Percentiles rank a stretch among this genome's conserved stretches.
phyloP scores from a whole-genome alignment of 306 rosid species.

The Prosopis cineraria region DNA sequence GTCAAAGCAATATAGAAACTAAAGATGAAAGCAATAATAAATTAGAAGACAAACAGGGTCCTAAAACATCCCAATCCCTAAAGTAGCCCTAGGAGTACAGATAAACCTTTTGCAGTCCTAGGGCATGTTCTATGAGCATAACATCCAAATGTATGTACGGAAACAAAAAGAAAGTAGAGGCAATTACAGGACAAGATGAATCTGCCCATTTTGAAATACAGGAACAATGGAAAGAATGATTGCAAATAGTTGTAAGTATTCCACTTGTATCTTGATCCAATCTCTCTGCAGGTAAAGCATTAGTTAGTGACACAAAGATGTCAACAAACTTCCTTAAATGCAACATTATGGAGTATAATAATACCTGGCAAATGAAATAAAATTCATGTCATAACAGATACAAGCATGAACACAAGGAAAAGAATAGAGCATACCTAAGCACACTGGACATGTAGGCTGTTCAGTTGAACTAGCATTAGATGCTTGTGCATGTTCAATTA shows the following conservation, averaged over 20 bases:
- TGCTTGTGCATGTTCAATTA: conserved; percentile 81
- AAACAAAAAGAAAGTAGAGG: background rate
- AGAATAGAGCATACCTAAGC: conserved; percentile 61
- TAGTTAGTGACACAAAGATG: background rate
- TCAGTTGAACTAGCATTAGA: conserved; percentile 72
- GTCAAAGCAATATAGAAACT: conserved; percentile 22
- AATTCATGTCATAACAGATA: background rate
- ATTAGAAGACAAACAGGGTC: conserved; percentile 10
- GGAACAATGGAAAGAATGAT: conserved; percentile 95
- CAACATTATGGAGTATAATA: background rate
- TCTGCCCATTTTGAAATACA: conserved; percentile 96
- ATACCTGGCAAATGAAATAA: background rate
- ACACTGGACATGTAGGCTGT: conserved; percentile 91
- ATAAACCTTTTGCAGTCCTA: background rate
- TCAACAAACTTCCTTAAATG: background rate
- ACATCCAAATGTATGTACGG: conserved; percentile 6
- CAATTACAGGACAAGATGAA: conserved; percentile 96
- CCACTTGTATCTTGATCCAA: conserved; percentile 87
- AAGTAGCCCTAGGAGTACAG: conserved; percentile 13
- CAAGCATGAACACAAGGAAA: background rate
- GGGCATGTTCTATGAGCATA: conserved; percentile 1
- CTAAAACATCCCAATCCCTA: conserved; percentile 21
- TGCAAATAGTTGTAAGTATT: conserved; percentile 95
- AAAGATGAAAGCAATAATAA: conserved; percentile 7
- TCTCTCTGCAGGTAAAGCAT: conserved; percentile 60